These are phyloP conservation scores for Phaeosphaeria sp. DNA, from an alignment of 2,329 filamentous ascomycete species.

Conservation along the genomic window DNA sequence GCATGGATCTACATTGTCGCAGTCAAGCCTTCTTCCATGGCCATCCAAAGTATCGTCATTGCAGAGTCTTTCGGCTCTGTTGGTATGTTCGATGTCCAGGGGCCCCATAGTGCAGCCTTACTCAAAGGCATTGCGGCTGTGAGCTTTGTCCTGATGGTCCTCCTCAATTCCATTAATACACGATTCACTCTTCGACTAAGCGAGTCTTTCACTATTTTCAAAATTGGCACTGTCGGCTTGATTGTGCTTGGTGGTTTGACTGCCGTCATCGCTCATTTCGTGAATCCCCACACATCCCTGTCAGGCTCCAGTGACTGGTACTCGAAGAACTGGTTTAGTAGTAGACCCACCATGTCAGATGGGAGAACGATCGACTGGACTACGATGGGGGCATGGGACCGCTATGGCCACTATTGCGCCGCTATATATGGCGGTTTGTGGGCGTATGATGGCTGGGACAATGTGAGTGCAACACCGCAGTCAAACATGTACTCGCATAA, in stretches of 20 bases:
- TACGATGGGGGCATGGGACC: slow-evolving; percentile 61
- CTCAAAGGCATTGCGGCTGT: slow-evolving; percentile 48
- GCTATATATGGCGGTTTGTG: slow-evolving; percentile 68
- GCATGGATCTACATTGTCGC: slow-evolving; percentile 71
- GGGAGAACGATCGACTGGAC: slow-evolving; percentile 41
- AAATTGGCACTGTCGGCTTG: slow-evolving; percentile 40
- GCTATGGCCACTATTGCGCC: slow-evolving; percentile 65
- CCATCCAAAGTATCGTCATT: slow-evolving; percentile 70
- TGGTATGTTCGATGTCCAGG: slow-evolving; percentile 42
- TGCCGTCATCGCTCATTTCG: slow-evolving; percentile 38
- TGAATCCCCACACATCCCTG: slow-evolving; percentile 35
- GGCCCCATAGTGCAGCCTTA: slow-evolving; percentile 19
- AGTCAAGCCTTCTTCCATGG: slow-evolving; percentile 69
- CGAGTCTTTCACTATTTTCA: slow-evolving; percentile 52
- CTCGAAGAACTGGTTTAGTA: slow-evolving; percentile 62
- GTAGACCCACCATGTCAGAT: slow-evolving; percentile 58
- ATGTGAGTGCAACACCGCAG: slow-evolving; percentile 51
- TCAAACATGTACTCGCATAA: background rate
- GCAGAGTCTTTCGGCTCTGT: slow-evolving; percentile 57
- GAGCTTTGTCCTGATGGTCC: slow-evolving; percentile 48
- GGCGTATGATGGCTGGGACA: slow-evolving; percentile 73
- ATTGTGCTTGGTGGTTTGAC: slow-evolving; percentile 40
- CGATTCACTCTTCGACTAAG: slow-evolving; percentile 49
- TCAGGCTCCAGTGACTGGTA: slow-evolving; percentile 45
- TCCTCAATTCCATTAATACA: slow-evolving; percentile 54